Conservation (phyloP, 768 basidiomycete genomes). For the Floccularia luteovirens region DNA sequence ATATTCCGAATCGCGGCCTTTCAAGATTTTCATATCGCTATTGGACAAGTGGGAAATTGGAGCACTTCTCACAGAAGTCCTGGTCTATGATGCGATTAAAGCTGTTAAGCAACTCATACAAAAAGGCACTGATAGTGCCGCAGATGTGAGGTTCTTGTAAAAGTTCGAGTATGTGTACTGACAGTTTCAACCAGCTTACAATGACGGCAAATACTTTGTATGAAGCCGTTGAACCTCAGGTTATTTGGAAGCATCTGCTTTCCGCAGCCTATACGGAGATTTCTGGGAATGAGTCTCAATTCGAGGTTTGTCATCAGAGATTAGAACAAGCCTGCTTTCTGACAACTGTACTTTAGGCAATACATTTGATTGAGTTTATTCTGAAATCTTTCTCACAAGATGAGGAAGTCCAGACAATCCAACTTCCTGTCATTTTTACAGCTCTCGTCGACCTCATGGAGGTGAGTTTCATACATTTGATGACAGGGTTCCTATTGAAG, state of each 20-base stretch:
- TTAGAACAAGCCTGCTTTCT: not conserved
- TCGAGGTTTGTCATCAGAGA: slow-evolving; percentile 35
- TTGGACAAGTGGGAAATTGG: slow-evolving; percentile 98
- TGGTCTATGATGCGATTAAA: slow-evolving; percentile 76
- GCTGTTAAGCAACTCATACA: slow-evolving; percentile 55
- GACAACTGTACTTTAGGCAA: slow-evolving; percentile 34
- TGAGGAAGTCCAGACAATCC: slow-evolving; percentile 76
- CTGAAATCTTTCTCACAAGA: slow-evolving; percentile 77
- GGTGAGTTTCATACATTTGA: slow-evolving; percentile 30
- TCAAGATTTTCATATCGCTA: slow-evolving; percentile 92
- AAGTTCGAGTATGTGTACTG: not conserved
- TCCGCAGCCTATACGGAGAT: slow-evolving; percentile 49
- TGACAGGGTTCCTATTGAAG: slow-evolving; percentile 2
- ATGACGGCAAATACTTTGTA: slow-evolving; percentile 86
- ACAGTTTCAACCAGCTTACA: slow-evolving; percentile 36
- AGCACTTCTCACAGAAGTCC: slow-evolving; percentile 62
- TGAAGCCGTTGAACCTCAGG: slow-evolving; percentile 85
- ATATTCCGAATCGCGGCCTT: slow-evolving; percentile 78
- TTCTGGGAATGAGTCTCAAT: slow-evolving; percentile 25
- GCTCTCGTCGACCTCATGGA: slow-evolving; percentile 57
- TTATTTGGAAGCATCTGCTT: slow-evolving; percentile 80
- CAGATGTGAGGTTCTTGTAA: slow-evolving; percentile 44
- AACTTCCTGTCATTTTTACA: slow-evolving; percentile 74
- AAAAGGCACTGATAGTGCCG: slow-evolving; percentile 40
- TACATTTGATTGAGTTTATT: slow-evolving; percentile 65